Conservation (phyloP, 2,329 filamentous ascomycete genomes). For the Chaetomium sp. region DNA sequence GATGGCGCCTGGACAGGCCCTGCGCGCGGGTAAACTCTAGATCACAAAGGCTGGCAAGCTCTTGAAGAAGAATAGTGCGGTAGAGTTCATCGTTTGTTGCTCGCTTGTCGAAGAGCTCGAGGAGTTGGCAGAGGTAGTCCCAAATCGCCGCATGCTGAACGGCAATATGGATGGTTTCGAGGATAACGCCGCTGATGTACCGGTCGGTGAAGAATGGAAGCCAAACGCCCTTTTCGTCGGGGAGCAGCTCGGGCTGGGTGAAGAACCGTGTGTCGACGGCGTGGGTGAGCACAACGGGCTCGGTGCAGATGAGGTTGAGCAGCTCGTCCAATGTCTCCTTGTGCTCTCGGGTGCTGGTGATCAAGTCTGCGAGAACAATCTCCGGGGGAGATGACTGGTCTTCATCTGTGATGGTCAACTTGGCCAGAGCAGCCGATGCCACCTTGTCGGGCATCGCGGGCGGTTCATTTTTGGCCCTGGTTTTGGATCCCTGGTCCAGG, state of each 20-base stretch:
- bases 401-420: constrained; percentile 26
- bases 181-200: constrained; percentile 36
- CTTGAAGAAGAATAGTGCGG: constrained; percentile 35
- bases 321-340: constrained; percentile 30
- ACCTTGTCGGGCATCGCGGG: constrained; percentile 29
- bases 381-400: constrained; percentile 19
- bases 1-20: constrained; percentile 34
- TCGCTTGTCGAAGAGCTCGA: constrained; percentile 28
- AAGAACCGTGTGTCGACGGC: constrained; percentile 34
- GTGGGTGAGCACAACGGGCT: constrained; percentile 29
- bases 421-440: constrained; percentile 27
- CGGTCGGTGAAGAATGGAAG: constrained; percentile 33
- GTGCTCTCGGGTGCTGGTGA: constrained; percentile 29
- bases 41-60: constrained; percentile 40
- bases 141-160: constrained; percentile 34
- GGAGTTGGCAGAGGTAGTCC: constrained; percentile 34
- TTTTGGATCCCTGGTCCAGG: constrained; percentile 32
- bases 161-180: constrained; percentile 35
- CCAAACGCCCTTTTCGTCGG: constrained; percentile 38
- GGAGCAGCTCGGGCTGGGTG: constrained; percentile 36
- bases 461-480: constrained; percentile 20
- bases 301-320: constrained; percentile 29
- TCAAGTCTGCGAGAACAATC: constrained; percentile 29
- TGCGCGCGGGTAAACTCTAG: constrained; percentile 37
- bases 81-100: constrained; percentile 26